Evolutionary conservation across 2,329 filamentous ascomycete species (phyloP).

Genomic region (Plectosphaerella plurivora): DNA sequence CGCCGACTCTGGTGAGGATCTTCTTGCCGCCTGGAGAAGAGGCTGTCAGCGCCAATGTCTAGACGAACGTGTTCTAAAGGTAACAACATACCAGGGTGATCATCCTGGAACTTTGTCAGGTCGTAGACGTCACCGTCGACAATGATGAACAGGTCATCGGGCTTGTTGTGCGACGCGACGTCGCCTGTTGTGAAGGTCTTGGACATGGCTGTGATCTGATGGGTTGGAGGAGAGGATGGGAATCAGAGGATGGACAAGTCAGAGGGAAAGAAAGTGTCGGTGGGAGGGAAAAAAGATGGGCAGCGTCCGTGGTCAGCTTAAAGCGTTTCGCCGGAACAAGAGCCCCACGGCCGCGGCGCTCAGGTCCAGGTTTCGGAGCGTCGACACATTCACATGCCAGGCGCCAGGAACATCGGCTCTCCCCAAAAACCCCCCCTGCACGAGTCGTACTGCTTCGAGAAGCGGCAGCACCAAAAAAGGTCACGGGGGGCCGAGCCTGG

Average conservation of each 20-base stretch:
- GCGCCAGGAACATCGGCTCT: not conserved
- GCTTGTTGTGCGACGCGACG: conserved; percentile 88
- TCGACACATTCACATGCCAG: conserved; percentile 2
- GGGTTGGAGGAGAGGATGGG: conserved; percentile 1
- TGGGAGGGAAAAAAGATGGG: not conserved
- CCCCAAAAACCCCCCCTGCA: not conserved
- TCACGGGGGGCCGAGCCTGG: not conserved
- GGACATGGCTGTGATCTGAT: conserved; percentile 59
- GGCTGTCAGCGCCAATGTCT: not conserved
- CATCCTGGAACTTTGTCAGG: conserved; percentile 80
- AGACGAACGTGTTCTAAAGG: too few relatives aligned
- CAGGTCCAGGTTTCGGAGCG: not conserved
- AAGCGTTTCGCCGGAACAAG: not conserved
- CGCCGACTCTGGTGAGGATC: conserved; percentile 58
- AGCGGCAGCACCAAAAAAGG: not conserved
- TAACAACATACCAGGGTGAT: conserved; percentile 51
- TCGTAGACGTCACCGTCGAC: conserved; percentile 97
- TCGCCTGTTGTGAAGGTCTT: conserved; percentile 80
- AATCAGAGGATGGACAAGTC: conserved; percentile 3
- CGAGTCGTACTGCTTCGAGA: not conserved
- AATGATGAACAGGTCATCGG: conserved; percentile 80
- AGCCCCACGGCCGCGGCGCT: not conserved
- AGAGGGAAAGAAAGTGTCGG: not conserved
- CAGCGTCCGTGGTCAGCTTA: not conserved
- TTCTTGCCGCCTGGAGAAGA: conserved; percentile 51